Evolutionary conservation across 768 basidiomycete species (phyloP), one percentile per base, ranked within the genome.

Genomic region (Strobilomyces confusus): DNA sequence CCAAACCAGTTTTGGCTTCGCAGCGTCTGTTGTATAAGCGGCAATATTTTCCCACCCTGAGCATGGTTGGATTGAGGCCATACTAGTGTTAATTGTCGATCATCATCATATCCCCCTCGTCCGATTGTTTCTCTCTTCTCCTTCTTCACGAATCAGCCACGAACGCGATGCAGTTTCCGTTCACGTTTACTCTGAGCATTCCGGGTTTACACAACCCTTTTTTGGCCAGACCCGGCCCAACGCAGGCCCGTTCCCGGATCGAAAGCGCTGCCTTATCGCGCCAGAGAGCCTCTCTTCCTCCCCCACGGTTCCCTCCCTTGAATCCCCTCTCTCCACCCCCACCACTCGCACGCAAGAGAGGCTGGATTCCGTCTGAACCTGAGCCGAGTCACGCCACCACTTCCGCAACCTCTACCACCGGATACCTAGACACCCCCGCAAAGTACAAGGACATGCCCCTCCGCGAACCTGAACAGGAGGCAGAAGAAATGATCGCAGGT

Each of bases 191-290:
- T 15, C 75, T 89, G 55, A 66, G 76, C 33, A 80, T 86, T 13
- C 84, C 87, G 5, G 86, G 85, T 7, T 63, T 87, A 48, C 67
- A 75, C 23, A 89, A 88, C 61, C 87, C 87, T 9, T 89, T 89
- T 69, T 63, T 75, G 60, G 58, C 51, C 51, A 57, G 44, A 23
- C 52, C 62, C 57, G 59, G 64, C 46, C 55, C 57, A 58, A 33
- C n/a, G 8, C 29, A 48, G 30, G 13, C 55, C 32, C 60, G 47
- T 48, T 49, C 64, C 65, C 69, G 67, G 60, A 61, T 53, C 17
- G 48, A 63, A 58, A 65, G 60, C 63, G 62, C 42, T 56, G 44
- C 63, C 37, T 58, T 60, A 40, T 57, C 70, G 56, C 60, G 57
- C 17, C 63, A 56, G 44, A 51, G 50, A 19, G 23, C 41, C 4